Conservation (phyloP, 2,329 filamentous ascomycete species). For the Trichoderma sp. region DNA sequence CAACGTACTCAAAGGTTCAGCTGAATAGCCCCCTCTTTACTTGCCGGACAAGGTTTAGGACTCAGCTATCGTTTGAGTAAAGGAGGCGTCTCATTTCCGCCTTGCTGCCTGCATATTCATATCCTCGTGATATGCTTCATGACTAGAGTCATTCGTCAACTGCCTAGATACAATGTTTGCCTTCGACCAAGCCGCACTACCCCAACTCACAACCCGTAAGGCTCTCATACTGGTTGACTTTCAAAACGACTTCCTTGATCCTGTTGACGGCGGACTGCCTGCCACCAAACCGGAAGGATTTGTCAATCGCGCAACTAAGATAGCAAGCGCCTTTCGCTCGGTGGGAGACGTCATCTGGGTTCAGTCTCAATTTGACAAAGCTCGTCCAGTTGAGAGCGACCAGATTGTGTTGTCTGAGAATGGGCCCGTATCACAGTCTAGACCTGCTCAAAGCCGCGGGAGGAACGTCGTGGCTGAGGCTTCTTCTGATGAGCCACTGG, state of each 20-base stretch:
- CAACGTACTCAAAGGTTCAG: neutral
- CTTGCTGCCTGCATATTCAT: neutral
- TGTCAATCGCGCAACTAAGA: conserved; percentile 60
- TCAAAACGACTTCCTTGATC: conserved; percentile 82
- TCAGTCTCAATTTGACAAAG: conserved; percentile 67
- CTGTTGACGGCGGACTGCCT: conserved; percentile 60
- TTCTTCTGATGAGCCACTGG: conserved; percentile 19
- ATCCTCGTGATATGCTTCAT: neutral
- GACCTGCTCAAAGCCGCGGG: conserved; percentile 21
- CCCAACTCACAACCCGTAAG: conserved; percentile 56
- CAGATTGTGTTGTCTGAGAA: conserved; percentile 46
- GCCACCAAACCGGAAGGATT: conserved; percentile 64
- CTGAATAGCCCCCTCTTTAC: neutral
- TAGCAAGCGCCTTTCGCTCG: conserved; percentile 71
- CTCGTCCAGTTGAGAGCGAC: conserved; percentile 54
- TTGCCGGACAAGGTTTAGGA: neutral
- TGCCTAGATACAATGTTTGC: conserved; percentile 45
- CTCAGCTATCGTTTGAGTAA: neutral
- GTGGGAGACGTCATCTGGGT: conserved; percentile 79
- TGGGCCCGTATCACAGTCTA: conserved; percentile 20
- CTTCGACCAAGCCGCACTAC: conserved; percentile 55
- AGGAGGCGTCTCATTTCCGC: neutral
- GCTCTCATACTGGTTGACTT: conserved; percentile 82
- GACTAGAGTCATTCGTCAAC: neutral
- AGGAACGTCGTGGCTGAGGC: neutral